phyloP scores from a whole-genome alignment of 2,329 filamentous ascomycete genomes.

The Knoxdaviesia proteae region DNA sequence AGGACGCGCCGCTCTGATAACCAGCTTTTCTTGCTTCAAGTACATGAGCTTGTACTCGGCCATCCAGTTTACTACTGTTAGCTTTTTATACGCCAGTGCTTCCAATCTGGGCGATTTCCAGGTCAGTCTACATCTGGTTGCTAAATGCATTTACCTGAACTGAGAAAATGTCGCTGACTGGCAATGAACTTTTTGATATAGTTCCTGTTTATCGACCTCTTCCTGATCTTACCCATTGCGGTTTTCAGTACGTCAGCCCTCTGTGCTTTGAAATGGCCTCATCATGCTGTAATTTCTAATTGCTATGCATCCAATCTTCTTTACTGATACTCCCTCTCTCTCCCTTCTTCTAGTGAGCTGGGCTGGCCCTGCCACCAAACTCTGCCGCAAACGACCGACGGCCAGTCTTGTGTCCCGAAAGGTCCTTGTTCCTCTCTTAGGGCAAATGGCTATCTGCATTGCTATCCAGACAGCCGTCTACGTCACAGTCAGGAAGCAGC shows the following conservation, averaged over 20 bases:
- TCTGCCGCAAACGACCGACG: constrained; percentile 72
- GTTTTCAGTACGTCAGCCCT: constrained; percentile 51
- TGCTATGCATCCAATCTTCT: too few species aligned
- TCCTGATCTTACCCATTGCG: constrained; percentile 83
- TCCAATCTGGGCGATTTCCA: constrained; percentile 96
- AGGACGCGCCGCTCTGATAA: constrained; percentile 85
- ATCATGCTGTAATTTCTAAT: too few species aligned
- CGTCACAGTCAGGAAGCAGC: constrained; percentile 51
- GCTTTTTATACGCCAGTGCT: constrained; percentile 82
- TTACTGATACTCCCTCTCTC: too few species aligned
- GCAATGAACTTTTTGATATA: constrained; percentile 9
- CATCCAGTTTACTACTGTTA: constrained; percentile 97
- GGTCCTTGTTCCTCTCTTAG: constrained; percentile 70
- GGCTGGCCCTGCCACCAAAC: constrained; percentile 60
- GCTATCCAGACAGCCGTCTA: constrained; percentile 56
- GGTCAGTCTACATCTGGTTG: constrained; percentile 12
- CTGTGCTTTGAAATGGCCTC: too few species aligned
- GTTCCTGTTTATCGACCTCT: constrained; percentile 87
- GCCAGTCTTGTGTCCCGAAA: constrained; percentile 85
- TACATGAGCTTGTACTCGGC: constrained; percentile 98
- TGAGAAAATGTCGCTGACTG: too few species aligned
- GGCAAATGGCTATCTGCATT: constrained; percentile 70
- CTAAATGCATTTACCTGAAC: too few species aligned
- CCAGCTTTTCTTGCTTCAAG: constrained; percentile 98
- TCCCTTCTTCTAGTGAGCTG: constrained; percentile 49